Evolutionary conservation across 1,284 basidiomycete species (phyloP).

Genomic region (Grifola frondosa): DNA sequence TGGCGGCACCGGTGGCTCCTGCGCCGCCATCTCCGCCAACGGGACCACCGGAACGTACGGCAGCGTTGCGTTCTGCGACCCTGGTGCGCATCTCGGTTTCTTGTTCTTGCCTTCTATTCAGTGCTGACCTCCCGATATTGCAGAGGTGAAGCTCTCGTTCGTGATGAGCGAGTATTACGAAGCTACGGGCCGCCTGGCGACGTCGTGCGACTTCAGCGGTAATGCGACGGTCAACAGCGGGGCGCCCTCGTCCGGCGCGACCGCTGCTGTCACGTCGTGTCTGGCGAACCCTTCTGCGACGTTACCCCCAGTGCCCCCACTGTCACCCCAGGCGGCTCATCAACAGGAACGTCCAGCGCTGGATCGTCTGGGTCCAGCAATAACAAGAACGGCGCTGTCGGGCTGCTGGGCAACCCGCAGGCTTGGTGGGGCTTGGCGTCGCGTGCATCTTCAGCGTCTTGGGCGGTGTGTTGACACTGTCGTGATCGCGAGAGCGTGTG

Average conservation of each 20-base stretch:
- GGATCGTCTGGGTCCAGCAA: conserved; percentile 25
- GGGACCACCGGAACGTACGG: conserved; percentile 80
- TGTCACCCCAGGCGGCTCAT: conserved; percentile 21
- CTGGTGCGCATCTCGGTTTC: conserved; percentile 47
- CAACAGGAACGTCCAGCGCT: conserved; percentile 17
- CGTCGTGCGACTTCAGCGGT: conserved; percentile 75
- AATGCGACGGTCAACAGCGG: conserved; percentile 78
- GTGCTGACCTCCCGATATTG: conserved; percentile 9
- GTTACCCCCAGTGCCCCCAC: conserved; percentile 62
- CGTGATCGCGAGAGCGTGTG: conserved; percentile 14
- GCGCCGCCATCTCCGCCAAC: conserved; percentile 69
- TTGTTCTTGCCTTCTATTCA: neutral
- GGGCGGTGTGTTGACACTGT: conserved; percentile 30
- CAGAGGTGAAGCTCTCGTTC: conserved; percentile 79
- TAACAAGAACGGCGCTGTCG: conserved; percentile 31
- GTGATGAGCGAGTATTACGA: conserved; percentile 83
- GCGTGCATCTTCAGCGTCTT: conserved; percentile 35
- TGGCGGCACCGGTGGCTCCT: conserved; percentile 58
- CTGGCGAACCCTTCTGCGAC: conserved; percentile 66
- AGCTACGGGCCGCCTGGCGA: conserved; percentile 52
- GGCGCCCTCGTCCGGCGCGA: conserved; percentile 56
- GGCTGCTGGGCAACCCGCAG: conserved; percentile 32
- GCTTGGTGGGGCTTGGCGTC: conserved; percentile 43
- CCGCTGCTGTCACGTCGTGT: conserved; percentile 68
- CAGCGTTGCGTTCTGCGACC: conserved; percentile 69